phyloP scores from a whole-genome alignment of 2,329 filamentous ascomycete genomes.

The Cadophora gregata region DNA sequence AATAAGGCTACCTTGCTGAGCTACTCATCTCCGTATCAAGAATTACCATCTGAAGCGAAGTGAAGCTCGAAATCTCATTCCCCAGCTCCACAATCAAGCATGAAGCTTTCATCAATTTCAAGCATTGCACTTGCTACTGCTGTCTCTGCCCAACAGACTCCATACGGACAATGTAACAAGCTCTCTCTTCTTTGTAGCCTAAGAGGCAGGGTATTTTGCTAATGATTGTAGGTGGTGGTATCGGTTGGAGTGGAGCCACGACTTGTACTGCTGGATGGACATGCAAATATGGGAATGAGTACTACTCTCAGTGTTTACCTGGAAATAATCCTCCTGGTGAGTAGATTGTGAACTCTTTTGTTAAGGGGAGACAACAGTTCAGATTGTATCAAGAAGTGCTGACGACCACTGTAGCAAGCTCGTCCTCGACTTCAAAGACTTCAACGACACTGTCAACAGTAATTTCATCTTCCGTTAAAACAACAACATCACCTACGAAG shows the following conservation, averaged over 20 bases:
- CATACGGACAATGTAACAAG: slow-evolving; percentile 30
- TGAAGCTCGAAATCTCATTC: background rate
- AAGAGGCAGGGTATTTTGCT: background rate
- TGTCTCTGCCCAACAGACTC: slow-evolving; percentile 21
- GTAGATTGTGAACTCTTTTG: background rate
- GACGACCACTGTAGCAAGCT: background rate
- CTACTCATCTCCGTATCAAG: background rate
- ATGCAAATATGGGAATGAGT: slow-evolving; percentile 40
- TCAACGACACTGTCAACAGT: background rate
- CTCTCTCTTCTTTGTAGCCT: background rate
- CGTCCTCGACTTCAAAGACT: background rate
- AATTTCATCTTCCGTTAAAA: background rate
- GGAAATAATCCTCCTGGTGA: slow-evolving; percentile 15
- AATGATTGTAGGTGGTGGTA: slow-evolving; percentile 35
- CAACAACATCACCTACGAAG: background rate
- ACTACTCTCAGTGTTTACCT: slow-evolving; percentile 44
- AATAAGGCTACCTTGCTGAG: background rate
- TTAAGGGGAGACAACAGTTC: background rate
- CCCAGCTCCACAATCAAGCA: background rate
- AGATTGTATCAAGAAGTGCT: background rate
- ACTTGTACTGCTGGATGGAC: slow-evolving; percentile 43
- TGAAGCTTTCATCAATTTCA: slow-evolving; percentile 1
- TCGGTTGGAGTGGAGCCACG: slow-evolving; percentile 41
- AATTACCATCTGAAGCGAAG: background rate
- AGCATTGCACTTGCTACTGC: background rate